phyloP scores from a whole-genome alignment of 2,329 filamentous ascomycete species.

The Colletotrichum tropicale region DNA sequence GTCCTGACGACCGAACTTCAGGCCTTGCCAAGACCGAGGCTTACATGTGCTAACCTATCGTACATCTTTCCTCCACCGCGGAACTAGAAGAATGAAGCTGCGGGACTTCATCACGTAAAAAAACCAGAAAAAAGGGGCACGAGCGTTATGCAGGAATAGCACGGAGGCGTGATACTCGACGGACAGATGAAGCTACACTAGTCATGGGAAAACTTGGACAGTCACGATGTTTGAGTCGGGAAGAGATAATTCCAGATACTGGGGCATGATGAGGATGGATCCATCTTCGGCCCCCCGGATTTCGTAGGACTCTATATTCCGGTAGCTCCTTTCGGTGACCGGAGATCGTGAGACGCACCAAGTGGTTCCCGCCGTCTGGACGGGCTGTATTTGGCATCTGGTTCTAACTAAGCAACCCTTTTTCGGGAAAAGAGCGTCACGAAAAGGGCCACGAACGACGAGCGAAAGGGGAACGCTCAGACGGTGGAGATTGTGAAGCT shows the following conservation, averaged over 20 bases:
- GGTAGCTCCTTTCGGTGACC: not conserved
- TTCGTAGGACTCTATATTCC: not conserved
- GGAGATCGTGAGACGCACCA: slow-evolving; percentile 10
- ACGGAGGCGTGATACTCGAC: not conserved
- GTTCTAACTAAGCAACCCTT: not conserved
- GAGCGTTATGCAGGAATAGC: not conserved
- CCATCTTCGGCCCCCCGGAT: not conserved
- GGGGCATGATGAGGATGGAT: not conserved
- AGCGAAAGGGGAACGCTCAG: not conserved
- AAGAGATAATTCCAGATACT: not conserved
- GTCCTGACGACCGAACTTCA: slow-evolving; percentile 3
- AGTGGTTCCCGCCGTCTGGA: not conserved
- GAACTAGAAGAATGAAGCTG: not conserved
- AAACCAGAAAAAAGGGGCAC: not conserved
- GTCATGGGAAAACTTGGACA: not conserved
- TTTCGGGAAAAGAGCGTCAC: not conserved
- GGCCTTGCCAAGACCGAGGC: slow-evolving; percentile 9
- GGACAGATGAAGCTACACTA: not conserved
- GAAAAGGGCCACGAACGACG: not conserved
- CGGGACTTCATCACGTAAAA: not conserved
- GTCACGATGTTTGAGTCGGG: not conserved
- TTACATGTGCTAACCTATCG: not conserved
- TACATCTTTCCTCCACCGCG: not conserved
- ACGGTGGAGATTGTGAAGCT: slow-evolving; percentile 18
- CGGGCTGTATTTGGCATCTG: not conserved